Percentiles rank a stretch among this genome's conserved stretches.
Evolutionary conservation across 768 basidiomycete species (phyloP).

Genomic region (Xerocomus spinulosus): DNA sequence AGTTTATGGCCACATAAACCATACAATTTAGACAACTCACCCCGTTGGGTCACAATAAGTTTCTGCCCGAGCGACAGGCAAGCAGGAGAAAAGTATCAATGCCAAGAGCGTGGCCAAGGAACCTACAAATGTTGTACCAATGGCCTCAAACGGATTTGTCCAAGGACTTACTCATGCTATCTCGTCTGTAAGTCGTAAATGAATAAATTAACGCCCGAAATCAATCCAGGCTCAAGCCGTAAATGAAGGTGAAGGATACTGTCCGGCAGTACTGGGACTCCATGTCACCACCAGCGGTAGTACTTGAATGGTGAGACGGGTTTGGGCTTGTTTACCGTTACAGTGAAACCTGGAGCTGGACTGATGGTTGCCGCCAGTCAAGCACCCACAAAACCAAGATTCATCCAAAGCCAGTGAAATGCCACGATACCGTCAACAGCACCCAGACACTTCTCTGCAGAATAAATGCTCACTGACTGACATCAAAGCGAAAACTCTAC

Average conservation of each 20-base stretch:
- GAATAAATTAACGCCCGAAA: background rate
- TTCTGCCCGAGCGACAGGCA: slow-evolving; percentile 12
- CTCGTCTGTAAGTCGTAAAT: background rate
- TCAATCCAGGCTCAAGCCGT: background rate
- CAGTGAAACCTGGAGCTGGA: background rate
- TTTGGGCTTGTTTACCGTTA: slow-evolving; percentile 12
- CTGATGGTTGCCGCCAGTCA: slow-evolving; percentile 3
- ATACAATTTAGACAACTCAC: background rate
- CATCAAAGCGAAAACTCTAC: no score
- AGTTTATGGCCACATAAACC: background rate
- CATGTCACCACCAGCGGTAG: background rate
- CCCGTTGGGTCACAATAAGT: slow-evolving; percentile 5
- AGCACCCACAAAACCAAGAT: background rate
- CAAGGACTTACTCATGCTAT: slow-evolving; percentile 12
- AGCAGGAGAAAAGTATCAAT: slow-evolving; percentile 4
- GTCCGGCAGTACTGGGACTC: slow-evolving; percentile 9
- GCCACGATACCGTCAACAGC: no score
- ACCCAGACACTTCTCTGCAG: no score
- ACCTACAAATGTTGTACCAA: slow-evolving; percentile 5
- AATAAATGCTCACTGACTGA: no score
- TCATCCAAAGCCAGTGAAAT: no score
- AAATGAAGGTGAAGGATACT: slow-evolving; percentile 6
- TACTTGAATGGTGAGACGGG: slow-evolving; percentile 9
- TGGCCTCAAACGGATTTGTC: background rate
- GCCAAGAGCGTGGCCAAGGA: background rate